Evolutionary conservation across 345 rosid genomes (phyloP), one percentile per base, ranked within the genome.

Genomic region (Nephelium lappaceum): DNA sequence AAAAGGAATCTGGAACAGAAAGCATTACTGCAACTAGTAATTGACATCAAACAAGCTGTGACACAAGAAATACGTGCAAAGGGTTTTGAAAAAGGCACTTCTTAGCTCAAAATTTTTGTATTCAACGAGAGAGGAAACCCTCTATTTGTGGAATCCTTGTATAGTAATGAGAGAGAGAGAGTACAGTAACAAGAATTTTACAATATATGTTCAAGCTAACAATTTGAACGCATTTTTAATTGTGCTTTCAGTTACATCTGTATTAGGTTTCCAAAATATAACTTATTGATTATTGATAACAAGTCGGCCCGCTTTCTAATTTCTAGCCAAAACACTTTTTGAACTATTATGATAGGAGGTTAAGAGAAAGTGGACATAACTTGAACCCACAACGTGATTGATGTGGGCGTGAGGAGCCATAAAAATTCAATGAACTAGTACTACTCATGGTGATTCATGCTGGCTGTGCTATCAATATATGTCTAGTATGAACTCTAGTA

Each of bases 401-500:
- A 57, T 57, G 10, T 18, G 62, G 24, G 24, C 14, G 11, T 19
- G 9, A 57, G 21, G 8, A 60, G 63, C 63, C 21, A 21, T 3
- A 1, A 57, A 19, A 57, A 57, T 19, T 18, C 62, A 51, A 60
- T 60, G 63, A 60, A n/a, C 63, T 9, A 21, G 24, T 60, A 21
- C 63, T 60, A 9, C 63, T n/a, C 27, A 21, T 21, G 6, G 7
- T 60, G 27, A 60, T 23, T 60, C 63, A 60, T 60, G 23, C 11
- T 57, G 25, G 25, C 23, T 8, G 63, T 8, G 63, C 9, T 60
- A 60, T 42, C 38, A 25, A 21, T 14, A 21, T 14, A 19, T 23
- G n/a, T 45, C 25, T 42, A 31, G 55, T 81, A 9, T 72, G 67
- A 78, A 78, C 61, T 24, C 77, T 18, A 53, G 62, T 24, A 74